Evolutionary conservation across 2,329 filamentous ascomycete genomes (phyloP).

Genomic region (Penicillium italicum): DNA sequence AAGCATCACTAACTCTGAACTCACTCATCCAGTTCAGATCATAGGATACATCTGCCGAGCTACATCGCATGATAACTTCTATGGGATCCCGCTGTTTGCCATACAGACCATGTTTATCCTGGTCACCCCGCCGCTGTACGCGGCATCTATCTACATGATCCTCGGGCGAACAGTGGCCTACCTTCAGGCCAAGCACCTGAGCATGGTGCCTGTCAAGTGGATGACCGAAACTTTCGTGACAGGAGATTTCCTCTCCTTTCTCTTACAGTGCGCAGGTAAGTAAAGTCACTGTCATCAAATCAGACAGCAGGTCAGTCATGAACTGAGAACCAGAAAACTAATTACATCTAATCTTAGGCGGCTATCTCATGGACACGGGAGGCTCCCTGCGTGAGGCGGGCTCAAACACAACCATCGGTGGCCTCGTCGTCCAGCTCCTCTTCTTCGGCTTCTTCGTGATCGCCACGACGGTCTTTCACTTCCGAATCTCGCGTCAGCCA

Average conservation of each 20-base stretch:
- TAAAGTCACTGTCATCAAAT: neutral
- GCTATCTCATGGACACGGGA: slow-evolving; percentile 29
- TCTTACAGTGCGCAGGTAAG: slow-evolving; percentile 30
- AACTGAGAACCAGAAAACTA: neutral
- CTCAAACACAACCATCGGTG: slow-evolving; percentile 50
- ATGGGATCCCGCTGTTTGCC: slow-evolving; percentile 27
- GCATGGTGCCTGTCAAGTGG: slow-evolving; percentile 33
- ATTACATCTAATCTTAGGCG: slow-evolving; percentile 18
- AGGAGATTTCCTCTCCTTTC: slow-evolving; percentile 34
- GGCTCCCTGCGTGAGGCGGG: slow-evolving; percentile 18
- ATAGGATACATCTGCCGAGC: slow-evolving; percentile 31
- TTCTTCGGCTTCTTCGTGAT: slow-evolving; percentile 57
- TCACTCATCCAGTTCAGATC: slow-evolving; percentile 43
- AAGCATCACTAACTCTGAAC: neutral
- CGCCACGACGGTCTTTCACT: slow-evolving; percentile 51
- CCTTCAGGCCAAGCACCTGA: slow-evolving; percentile 32
- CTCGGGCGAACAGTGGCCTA: slow-evolving; percentile 37
- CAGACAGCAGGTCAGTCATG: neutral
- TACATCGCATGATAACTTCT: slow-evolving; percentile 25
- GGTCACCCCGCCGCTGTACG: slow-evolving; percentile 41
- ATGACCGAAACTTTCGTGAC: slow-evolving; percentile 40
- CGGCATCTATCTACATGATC: slow-evolving; percentile 40
- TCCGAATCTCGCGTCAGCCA: slow-evolving; percentile 33
- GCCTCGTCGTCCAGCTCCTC: slow-evolving; percentile 56
- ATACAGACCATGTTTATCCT: slow-evolving; percentile 36